Base-by-base conservation (phyloP, 2,329 filamentous ascomycete species). In the Venturia pyrina region DNA sequence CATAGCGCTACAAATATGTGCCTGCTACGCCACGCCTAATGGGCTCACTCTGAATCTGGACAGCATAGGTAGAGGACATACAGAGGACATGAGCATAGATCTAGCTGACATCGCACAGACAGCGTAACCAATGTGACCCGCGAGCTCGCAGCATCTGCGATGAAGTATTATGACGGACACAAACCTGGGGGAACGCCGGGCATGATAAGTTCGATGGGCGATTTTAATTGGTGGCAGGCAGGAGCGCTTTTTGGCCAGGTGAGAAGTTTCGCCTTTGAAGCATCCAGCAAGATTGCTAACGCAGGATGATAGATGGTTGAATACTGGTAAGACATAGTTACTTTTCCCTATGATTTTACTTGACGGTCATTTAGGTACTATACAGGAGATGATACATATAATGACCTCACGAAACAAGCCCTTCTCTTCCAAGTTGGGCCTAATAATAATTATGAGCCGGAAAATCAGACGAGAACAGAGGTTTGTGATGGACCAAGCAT, bases 371-470 rank as follows among this genome's bases (percentile, higher is more conserved):
- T 66, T 41, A 69, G 69, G 69, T 69, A 70, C 60, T 70, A 69
- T 60, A 70, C 69, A 17, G 69, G 69, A 53, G 69, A 70, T 50
- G 60, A 64, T 19, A 66, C 65, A 11, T 70, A 69, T 65, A 63
- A 70, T 41, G 56, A 66, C 32, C 43, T 66, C 34, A 68, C 65
- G 61, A 68, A 64, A 59, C 65, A 70, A 60, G 69, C 68, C 44
- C 40, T 70, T n/a, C 60, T 68, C 28, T 66, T 66, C 48, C 69
- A 70, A 68, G 65, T 64, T 64, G 68, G 69, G 57, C 66, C 66
- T 48, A 37, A 59, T 34, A 48, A 62, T 60, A 64, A 67, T 60
- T 68, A 65, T 40, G 57, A 65, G 66, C 66, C 66, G 17, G 40
- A 37, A 28, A 68, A 68, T 41, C 66, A 68, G 48, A 67, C 66